These are phyloP conservation scores for Arthrobotrys iridis DNA, from an alignment of 2,329 filamentous ascomycete genomes.

Conservation along the genomic window DNA sequence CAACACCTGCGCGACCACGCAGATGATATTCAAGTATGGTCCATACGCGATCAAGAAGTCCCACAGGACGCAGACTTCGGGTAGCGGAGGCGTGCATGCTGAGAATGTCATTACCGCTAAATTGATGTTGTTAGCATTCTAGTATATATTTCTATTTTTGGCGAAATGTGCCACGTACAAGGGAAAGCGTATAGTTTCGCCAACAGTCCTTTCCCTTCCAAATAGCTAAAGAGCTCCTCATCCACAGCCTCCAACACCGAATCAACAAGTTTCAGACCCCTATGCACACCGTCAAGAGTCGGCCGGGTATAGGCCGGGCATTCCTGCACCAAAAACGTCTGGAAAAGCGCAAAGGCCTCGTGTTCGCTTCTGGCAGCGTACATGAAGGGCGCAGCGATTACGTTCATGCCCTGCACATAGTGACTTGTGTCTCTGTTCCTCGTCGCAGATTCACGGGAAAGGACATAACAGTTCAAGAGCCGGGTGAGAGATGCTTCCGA, in stretches of 20 bases:
- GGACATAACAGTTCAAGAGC: slow-evolving; percentile 77
- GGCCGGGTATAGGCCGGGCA: slow-evolving; percentile 93
- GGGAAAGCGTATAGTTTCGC: slow-evolving; percentile 97
- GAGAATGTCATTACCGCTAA: slow-evolving; percentile 84
- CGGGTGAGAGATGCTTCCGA: slow-evolving; percentile 95
- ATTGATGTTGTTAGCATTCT: neutral
- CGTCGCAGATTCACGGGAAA: slow-evolving; percentile 74
- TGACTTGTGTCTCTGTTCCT: slow-evolving; percentile 78
- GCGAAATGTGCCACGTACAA: slow-evolving; percentile 61
- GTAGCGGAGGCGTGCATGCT: slow-evolving; percentile 92
- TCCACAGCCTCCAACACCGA: slow-evolving; percentile 92
- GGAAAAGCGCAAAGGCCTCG: slow-evolving; percentile 91
- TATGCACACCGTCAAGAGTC: slow-evolving; percentile 96
- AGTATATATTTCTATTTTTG: neutral
- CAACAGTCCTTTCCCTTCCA: slow-evolving; percentile 85
- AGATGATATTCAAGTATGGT: slow-evolving; percentile 91
- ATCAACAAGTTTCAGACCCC: slow-evolving; percentile 88
- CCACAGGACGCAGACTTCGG: slow-evolving; percentile 92
- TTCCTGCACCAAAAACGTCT: slow-evolving; percentile 85
- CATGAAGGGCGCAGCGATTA: slow-evolving; percentile 91
- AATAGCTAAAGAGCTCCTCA: slow-evolving; percentile 82
- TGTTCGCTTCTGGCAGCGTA: slow-evolving; percentile 94
- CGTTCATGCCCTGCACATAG: slow-evolving; percentile 99
- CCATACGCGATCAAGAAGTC: slow-evolving; percentile 98
- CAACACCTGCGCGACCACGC: slow-evolving; percentile 93